Percentiles rank a stretch among this genome's conserved stretches.
Conservation (phyloP, 371 early-diverging fungal species). For the Lichtheimia corymbifera region DNA sequence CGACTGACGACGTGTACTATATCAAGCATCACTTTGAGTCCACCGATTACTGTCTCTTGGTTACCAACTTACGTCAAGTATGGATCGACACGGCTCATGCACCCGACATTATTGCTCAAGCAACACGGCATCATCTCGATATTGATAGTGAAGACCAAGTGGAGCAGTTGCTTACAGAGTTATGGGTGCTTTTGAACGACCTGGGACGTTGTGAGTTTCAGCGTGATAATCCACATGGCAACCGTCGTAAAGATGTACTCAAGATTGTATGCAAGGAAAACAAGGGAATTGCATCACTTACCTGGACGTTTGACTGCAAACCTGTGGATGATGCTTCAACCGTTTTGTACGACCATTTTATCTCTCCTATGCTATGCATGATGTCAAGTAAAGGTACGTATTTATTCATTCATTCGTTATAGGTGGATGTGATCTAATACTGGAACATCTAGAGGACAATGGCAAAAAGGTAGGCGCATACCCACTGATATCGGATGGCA, state of each 20-base stretch:
- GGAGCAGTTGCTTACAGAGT: slow-evolving; percentile 1
- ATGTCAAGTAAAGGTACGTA: neutral
- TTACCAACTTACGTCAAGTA: slow-evolving; percentile 20
- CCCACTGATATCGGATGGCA: too few relatives aligned
- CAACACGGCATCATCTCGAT: slow-evolving; percentile 4
- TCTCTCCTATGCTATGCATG: slow-evolving; percentile 12
- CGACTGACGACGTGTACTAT: slow-evolving; percentile 8
- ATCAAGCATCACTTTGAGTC: slow-evolving; percentile 15
- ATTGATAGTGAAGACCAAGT: slow-evolving; percentile 14
- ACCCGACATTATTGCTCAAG: slow-evolving; percentile 5
- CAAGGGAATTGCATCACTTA: slow-evolving; percentile 9
- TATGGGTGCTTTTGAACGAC: slow-evolving; percentile 2
- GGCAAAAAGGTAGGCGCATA: too few relatives aligned
- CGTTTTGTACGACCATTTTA: slow-evolving; percentile 18
- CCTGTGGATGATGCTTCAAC: slow-evolving; percentile 1
- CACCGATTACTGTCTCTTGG: slow-evolving; percentile 14
- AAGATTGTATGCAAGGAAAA: neutral
- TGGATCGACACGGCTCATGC: slow-evolving; percentile 19
- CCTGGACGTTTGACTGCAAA: slow-evolving; percentile 17
- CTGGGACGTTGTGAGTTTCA: slow-evolving; percentile 5
- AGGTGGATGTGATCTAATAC: too few relatives aligned
- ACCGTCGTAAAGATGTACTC: neutral
- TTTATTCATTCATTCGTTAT: too few relatives aligned
- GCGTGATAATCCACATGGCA: neutral
- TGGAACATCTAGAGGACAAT: too few relatives aligned